Evolutionary conservation across 768 basidiomycete genomes (phyloP), one percentile per base, ranked within the genome.

Genomic region (Podaxis sp.): DNA sequence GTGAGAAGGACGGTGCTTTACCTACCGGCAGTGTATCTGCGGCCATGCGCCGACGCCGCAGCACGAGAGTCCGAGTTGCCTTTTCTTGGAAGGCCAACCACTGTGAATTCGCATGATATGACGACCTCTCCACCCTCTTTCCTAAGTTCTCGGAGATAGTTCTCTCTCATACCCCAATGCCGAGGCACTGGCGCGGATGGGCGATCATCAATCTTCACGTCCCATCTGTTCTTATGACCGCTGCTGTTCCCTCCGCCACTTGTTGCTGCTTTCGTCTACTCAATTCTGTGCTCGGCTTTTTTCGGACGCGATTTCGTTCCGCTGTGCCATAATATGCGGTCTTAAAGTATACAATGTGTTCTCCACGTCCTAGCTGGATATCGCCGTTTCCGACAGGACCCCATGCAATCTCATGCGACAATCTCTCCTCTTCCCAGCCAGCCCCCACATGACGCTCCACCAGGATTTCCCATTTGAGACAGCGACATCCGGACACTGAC

Each of bases 1-100:
- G 59, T 60, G 59, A 44, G 51, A 60, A 53, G 37, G 50, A 33
- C 20, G 17, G 51, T 54, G 10, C 15, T 53, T 52, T 53, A 53
- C 20, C 50, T 60, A 54, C 28, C 33, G 48, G 41, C 28, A 33
- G 51, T 41, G 40, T 53, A 60, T 44, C 51, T 60, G 51, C 51
- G 40, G 37, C n/a, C 28, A 53, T 44, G 51, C 51, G 51, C 28
- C 15, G 38, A 44, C 59, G n/a, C 59, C 38, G 51, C 15, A 30
- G 26, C 37, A 41, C 26, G 24, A 53, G 51, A 44, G 22, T 15
- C 51, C 51, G 40, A 54, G 41, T 20, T 60, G 24, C 51, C 59
- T 60, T 53, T 60, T 41, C 37, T 28, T 53, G 40, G 22, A 53
- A 17, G 24, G 40, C 28, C 22, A 8, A 28, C 8, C 5, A 17